A percentile compares a stretch with the other conserved stretches of the same genome.
phyloP scores from a whole-genome alignment of 1,284 basidiomycete genomes.

The Mycena sp. region DNA sequence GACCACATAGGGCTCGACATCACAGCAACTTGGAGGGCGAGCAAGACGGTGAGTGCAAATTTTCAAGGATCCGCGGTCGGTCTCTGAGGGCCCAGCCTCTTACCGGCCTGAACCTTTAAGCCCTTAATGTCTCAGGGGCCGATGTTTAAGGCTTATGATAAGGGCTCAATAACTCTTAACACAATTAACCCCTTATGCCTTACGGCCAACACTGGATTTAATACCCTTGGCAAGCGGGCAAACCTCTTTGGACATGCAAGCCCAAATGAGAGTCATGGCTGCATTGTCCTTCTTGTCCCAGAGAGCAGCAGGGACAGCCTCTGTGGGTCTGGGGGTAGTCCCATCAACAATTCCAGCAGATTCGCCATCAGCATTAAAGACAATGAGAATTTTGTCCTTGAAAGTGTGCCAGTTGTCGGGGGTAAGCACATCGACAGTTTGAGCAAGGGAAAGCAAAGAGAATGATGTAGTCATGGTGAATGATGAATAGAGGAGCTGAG shows the following conservation, averaged over 20 bases:
- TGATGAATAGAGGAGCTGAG: too few species aligned
- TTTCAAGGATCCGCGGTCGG: too few species aligned
- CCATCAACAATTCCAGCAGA: neutral
- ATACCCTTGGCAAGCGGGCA: neutral
- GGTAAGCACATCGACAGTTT: neutral
- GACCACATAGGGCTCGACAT: too few species aligned
- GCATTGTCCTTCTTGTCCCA: neutral
- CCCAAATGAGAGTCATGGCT: neutral
- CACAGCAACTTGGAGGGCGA: too few species aligned
- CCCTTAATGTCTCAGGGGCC: too few species aligned
- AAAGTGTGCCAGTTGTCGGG: neutral
- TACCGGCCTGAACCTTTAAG: too few species aligned
- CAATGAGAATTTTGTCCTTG: neutral
- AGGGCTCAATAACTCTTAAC: too few species aligned
- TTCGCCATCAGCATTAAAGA: neutral
- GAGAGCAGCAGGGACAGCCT: neutral
- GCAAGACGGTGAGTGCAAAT: too few species aligned
- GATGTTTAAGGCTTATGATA: too few species aligned
- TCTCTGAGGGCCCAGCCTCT: too few species aligned
- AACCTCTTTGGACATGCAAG: neutral
- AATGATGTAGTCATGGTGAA: neutral
- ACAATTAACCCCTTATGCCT: too few species aligned
- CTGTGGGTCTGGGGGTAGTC: neutral
- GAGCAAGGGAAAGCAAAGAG: neutral
- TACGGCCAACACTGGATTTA: neutral